Evolutionary conservation across 306 rosid genomes (phyloP).

Genomic region (Luffa acutangula): DNA sequence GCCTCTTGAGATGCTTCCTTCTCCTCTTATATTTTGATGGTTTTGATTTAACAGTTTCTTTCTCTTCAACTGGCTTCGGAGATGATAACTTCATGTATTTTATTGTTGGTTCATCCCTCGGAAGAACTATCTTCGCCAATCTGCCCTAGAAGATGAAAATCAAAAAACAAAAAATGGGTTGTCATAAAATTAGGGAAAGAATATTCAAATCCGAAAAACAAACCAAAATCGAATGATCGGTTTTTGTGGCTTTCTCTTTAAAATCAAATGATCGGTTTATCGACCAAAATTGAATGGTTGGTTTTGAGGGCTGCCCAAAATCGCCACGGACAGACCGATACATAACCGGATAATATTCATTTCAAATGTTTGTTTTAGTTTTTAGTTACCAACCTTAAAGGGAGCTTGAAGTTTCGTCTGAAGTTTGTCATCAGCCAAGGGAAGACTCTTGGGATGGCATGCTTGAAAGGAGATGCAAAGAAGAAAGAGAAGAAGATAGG

Average conservation of each 20-base stretch:
- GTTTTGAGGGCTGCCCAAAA: too few species aligned
- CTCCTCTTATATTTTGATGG: background rate
- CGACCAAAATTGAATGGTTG: too few species aligned
- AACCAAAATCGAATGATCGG: too few species aligned
- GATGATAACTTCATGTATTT: background rate
- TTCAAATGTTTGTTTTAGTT: background rate
- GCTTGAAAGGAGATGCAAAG: background rate
- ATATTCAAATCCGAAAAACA: background rate
- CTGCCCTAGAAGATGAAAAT: background rate
- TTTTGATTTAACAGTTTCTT: background rate
- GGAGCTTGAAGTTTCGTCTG: background rate
- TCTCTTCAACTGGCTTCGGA: background rate
- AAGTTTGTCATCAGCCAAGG: background rate
- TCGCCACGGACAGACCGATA: too few species aligned
- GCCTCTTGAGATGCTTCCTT: background rate
- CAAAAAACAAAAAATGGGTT: background rate
- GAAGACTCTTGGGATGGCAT: background rate
- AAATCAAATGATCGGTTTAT: too few species aligned
- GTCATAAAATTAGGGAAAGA: background rate
- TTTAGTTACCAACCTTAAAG: slow-evolving; percentile 1
- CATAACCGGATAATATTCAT: background rate
- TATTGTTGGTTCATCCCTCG: background rate
- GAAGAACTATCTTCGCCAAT: background rate
- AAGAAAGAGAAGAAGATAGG: background rate
- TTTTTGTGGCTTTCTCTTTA: too few species aligned